Conservation (phyloP, 2,329 filamentous ascomycete genomes). For the Dothistroma pini region DNA sequence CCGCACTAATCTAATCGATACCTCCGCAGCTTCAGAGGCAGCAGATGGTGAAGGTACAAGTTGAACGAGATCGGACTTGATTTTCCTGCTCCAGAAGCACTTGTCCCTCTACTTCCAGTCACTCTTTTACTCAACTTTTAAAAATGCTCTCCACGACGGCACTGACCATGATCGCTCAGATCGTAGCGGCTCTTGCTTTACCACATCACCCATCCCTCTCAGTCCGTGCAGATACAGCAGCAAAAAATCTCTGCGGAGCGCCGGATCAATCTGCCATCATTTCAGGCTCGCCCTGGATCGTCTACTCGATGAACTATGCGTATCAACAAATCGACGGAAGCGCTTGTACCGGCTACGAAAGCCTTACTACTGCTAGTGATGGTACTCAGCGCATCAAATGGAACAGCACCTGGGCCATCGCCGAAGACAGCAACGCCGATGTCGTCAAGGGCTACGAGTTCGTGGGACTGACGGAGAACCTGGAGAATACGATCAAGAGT, state of each 20-base stretch:
- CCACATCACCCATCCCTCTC: neutral
- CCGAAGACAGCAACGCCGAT: slow-evolving; percentile 36
- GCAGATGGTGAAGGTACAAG: neutral
- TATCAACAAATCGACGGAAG: slow-evolving; percentile 39
- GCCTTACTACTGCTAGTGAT: slow-evolving; percentile 29
- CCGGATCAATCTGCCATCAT: slow-evolving; percentile 33
- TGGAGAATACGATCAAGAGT: slow-evolving; percentile 39
- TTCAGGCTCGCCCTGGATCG: slow-evolving; percentile 43
- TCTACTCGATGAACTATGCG: slow-evolving; percentile 48
- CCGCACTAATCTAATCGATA: neutral
- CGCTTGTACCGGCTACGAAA: slow-evolving; percentile 41
- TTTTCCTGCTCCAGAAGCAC: too few relatives aligned
- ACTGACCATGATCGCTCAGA: neutral
- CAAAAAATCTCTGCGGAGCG: slow-evolving; percentile 13
- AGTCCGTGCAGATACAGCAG: neutral
- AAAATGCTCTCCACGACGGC: too few relatives aligned
- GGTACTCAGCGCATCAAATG: slow-evolving; percentile 39
- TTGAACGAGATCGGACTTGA: too few relatives aligned
- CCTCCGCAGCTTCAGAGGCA: neutral
- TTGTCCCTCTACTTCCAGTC: neutral
- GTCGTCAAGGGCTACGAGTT: slow-evolving; percentile 46
- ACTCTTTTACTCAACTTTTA: neutral
- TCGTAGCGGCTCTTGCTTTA: neutral
- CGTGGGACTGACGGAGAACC: slow-evolving; percentile 43
- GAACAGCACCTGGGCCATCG: slow-evolving; percentile 41